These are phyloP conservation scores for Kokia cookei DNA, from an alignment of 441 rosid genomes.

Conservation along the genomic window DNA sequence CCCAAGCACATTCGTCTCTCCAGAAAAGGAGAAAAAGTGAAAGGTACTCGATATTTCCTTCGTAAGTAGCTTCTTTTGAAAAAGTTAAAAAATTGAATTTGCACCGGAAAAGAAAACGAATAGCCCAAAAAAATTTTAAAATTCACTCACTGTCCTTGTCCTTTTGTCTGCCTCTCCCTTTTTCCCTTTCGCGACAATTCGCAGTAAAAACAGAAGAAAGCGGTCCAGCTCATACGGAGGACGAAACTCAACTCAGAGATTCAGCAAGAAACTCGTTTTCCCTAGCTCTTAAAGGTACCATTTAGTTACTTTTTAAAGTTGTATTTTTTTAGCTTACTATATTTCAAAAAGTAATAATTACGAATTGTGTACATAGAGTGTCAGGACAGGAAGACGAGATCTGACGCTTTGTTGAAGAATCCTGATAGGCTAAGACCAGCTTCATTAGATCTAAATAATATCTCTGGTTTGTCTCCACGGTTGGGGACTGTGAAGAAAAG, in stretches of 20 bases:
- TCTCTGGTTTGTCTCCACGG: constrained; percentile 60
- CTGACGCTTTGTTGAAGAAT: constrained; percentile 58
- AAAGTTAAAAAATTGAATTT: not conserved
- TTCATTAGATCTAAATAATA: constrained; percentile 76
- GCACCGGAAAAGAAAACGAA: constrained; percentile 4
- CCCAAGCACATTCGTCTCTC: constrained; percentile 47
- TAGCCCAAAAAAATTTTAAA: constrained; percentile 18
- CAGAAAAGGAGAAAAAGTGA: constrained; percentile 52
- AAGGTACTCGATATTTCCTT: constrained; percentile 37
- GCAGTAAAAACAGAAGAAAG: constrained; percentile 52
- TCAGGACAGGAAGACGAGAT: constrained; percentile 76
- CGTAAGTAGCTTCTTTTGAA: constrained; percentile 2
- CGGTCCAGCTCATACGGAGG: constrained; percentile 29
- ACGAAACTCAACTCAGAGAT: constrained; percentile 41
- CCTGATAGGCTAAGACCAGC: constrained; percentile 63
- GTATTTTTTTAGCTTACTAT: not conserved
- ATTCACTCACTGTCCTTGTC: not conserved
- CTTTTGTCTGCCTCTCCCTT: constrained; percentile 11
- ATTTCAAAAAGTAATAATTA: not conserved
- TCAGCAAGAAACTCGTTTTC: constrained; percentile 90
- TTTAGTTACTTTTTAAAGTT: not conserved
- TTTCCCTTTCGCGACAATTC: constrained; percentile 17
- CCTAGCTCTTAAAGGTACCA: constrained; percentile 72
- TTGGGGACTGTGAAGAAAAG: constrained; percentile 47
- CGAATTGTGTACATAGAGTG: constrained; percentile 39